Evolutionary conservation across 2,329 filamentous ascomycete species (phyloP).

Genomic region (Calonectria pteridis): DNA sequence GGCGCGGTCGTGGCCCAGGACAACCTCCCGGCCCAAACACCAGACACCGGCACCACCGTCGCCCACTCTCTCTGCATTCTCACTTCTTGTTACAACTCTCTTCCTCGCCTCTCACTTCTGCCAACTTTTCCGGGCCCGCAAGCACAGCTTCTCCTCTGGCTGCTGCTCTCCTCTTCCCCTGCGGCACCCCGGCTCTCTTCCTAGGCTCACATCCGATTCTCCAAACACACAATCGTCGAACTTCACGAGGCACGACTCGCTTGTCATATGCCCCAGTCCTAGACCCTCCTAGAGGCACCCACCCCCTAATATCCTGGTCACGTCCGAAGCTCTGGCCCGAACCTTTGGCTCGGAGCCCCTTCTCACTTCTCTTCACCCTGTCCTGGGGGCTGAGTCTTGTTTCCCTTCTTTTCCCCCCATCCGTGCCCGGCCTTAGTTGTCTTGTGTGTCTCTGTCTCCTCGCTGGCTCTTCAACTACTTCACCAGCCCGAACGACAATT

Average conservation of each 20-base stretch:
- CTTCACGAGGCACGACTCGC: conserved; percentile 8
- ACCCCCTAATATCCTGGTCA: conserved; percentile 29
- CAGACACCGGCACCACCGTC: conserved; percentile 37
- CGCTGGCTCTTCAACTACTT: conserved; percentile 41
- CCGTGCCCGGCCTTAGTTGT: conserved; percentile 42
- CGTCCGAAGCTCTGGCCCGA: conserved; percentile 26
- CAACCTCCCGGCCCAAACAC: conserved; percentile 42
- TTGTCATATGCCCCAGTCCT: conserved; percentile 3
- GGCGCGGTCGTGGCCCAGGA: conserved; percentile 30
- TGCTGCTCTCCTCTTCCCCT: not conserved
- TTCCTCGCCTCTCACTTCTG: conserved; percentile 19
- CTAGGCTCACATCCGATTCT: not conserved
- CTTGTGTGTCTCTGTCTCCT: conserved; percentile 27
- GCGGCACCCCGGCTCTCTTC: not conserved
- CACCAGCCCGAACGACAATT: conserved; percentile 40
- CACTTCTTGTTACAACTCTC: conserved; percentile 31
- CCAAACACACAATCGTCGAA: not conserved
- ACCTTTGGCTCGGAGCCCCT: conserved; percentile 28
- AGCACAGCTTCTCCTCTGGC: not conserved
- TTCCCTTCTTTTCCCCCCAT: conserved; percentile 34
- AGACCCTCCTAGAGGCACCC: conserved; percentile 14
- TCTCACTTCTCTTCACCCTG: conserved; percentile 29
- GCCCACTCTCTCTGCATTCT: conserved; percentile 38
- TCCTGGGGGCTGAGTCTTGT: conserved; percentile 30
- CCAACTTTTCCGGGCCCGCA: not conserved